Percentiles rank a stretch among this genome's conserved stretches.
These are phyloP conservation scores for Globisporangium cederbergense DNA, from an alignment of 352 stramenopile species.

Conservation along the genomic window DNA sequence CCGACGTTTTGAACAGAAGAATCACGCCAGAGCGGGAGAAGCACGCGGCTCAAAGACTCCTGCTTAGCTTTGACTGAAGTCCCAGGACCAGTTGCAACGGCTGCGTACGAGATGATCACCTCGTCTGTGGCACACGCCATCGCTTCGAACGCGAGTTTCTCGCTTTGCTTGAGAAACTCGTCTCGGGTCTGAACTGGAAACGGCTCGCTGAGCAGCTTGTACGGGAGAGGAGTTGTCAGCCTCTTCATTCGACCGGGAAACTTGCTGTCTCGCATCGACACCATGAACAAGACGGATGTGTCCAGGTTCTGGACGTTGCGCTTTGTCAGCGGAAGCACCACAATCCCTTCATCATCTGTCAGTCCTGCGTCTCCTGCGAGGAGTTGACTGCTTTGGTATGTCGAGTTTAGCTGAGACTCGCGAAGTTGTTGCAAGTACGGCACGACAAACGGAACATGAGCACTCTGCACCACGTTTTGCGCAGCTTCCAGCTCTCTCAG, in stretches of 20 bases:
- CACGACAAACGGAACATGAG: slow-evolving; percentile 60
- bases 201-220: slow-evolving; percentile 43
- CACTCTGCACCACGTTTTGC: slow-evolving; percentile 53
- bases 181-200: slow-evolving; percentile 54
- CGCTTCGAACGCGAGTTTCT: slow-evolving; percentile 46
- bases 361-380: not conserved
- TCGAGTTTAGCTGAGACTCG: slow-evolving; percentile 24
- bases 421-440: slow-evolving; percentile 70
- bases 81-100: slow-evolving; percentile 18
- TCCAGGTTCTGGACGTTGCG: slow-evolving; percentile 36
- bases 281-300: slow-evolving; percentile 40
- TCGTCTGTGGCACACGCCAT: slow-evolving; percentile 31
- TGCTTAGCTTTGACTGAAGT: slow-evolving; percentile 8
- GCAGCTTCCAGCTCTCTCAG: slow-evolving; percentile 57
- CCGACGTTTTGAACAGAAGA: not conserved
- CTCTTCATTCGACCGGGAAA: slow-evolving; percentile 75
- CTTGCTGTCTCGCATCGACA: slow-evolving; percentile 74
- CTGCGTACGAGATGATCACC: slow-evolving; percentile 54
- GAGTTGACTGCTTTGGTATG: not conserved
- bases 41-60: slow-evolving; percentile 29
- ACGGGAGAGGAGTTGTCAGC: slow-evolving; percentile 56
- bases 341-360: slow-evolving; percentile 20
- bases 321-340: slow-evolving; percentile 48
- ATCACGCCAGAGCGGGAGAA: slow-evolving; percentile 28
- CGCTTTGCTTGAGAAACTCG: slow-evolving; percentile 43